Base-by-base conservation (phyloP, 2,329 filamentous ascomycete genomes). In the Trichoderma sp. region DNA sequence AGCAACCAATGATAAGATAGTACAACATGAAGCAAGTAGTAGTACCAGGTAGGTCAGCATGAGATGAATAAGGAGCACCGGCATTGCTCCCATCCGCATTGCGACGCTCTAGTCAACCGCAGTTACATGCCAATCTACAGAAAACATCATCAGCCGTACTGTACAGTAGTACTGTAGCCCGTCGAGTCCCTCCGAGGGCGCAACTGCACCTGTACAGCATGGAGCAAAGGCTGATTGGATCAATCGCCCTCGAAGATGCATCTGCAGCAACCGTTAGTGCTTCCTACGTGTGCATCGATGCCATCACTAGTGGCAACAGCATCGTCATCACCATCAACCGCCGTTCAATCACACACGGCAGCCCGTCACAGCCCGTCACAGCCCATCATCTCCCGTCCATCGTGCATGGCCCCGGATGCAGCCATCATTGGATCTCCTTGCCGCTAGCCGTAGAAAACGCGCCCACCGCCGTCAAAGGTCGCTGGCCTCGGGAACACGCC, bases 351-450 rank as follows among this genome's bases (percentile, higher is more conserved):
- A 50, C 42, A 61, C 34, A 61, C 58, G 45, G 39, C 19, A 25
- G 37, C 56, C 13, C 25, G 22, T 32, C 37, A 57, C 19, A 25
- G 37, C 56, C 13, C 25, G 22, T 32, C 37, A 57, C 27, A 22
- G 9, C n/a, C 57, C 25, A 15, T 32, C 39, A 25, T 15, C 17
- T 17, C 57, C 39, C 29, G 58, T 48, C 42, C 42, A 35, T 61
- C 58, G 42, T 61, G 58, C 58, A 61, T 50, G 58, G 42, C 58
- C 42, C 58, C 58, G 58, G 29, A 50, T 50, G 42, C 42, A 61
- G 39, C 58, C 58, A 35, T 50, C 39, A 25, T 37, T 50, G 39
- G 34, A 29, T 39, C 32, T 34, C 22, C 13, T 25, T 15, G 6
- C 19, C 19, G 32, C 53, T 57, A 37, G 32, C 32, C n/a, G 29